Percentiles rank a stretch among this genome's conserved stretches.
These are phyloP conservation scores for Ascobolus immersus DNA, from an alignment of 495 filamentous ascomycete genomes.

Conservation along the genomic window DNA sequence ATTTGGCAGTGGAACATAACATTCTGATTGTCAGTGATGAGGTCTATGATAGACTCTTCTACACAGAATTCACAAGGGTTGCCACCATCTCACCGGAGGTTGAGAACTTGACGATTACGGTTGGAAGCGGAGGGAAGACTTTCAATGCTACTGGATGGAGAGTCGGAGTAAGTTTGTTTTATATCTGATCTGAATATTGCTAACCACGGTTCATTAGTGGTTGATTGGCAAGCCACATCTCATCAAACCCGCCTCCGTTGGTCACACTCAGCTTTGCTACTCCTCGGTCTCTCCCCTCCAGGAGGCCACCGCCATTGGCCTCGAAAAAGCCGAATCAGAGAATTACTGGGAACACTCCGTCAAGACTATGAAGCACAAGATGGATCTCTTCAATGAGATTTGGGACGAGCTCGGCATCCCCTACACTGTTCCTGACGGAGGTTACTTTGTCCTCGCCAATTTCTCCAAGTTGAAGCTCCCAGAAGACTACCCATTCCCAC, in stretches of 20 bases:
- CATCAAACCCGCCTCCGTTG: constrained; percentile 75
- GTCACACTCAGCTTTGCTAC: constrained; percentile 83
- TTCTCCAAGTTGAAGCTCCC: constrained; percentile 64
- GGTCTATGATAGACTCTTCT: constrained; percentile 86
- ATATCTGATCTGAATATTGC: no score
- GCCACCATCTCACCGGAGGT: constrained; percentile 73
- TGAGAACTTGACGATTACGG: constrained; percentile 64
- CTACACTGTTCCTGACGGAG: constrained; percentile 82
- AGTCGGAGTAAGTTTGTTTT: constrained; percentile 29
- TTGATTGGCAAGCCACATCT: constrained; percentile 69
- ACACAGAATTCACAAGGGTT: constrained; percentile 78
- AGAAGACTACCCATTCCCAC: constrained; percentile 56
- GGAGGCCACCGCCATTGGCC: constrained; percentile 86
- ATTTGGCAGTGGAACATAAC: constrained; percentile 77
- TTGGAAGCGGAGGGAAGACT: constrained; percentile 87
- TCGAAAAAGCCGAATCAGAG: constrained; percentile 62
- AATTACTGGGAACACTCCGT: constrained; percentile 77
- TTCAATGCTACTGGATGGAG: constrained; percentile 97
- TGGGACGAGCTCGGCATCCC: constrained; percentile 52
- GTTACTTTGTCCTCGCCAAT: constrained; percentile 91
- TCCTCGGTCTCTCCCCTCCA: constrained; percentile 78
- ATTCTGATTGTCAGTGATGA: constrained; percentile 92
- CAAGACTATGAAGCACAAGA: constrained; percentile 69
- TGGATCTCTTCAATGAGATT: constrained; percentile 59
- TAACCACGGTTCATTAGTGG: no score